A percentile compares a stretch with the other conserved stretches of the same genome.
phyloP scores from a whole-genome alignment of 345 rosid genomes.

The Crucihimalaya himalaica region DNA sequence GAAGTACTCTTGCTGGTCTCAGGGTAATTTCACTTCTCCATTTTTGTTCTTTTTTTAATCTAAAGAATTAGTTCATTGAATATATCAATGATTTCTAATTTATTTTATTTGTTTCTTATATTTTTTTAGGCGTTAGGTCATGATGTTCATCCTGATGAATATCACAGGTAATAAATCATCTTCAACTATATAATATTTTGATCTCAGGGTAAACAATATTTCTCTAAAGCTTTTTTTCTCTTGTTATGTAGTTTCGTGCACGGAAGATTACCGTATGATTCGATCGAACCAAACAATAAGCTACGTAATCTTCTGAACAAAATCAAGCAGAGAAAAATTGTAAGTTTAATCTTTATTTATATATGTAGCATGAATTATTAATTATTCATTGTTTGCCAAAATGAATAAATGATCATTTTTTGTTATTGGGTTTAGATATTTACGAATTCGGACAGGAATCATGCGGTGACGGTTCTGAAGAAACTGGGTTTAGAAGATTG shows the following conservation, averaged over 20 bases:
- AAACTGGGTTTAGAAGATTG: conserved; percentile 72
- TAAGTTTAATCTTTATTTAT: conserved; percentile 32
- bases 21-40: conserved; percentile 47
- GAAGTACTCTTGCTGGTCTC: conserved; percentile 93
- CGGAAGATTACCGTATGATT: conserved; percentile 87
- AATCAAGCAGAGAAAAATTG: conserved; percentile 73
- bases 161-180: conserved; percentile 59
- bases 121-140: conserved; percentile 67
- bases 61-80: neutral
- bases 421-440: conserved; percentile 51
- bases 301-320: conserved; percentile 62
- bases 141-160: conserved; percentile 77
- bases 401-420: conserved; percentile 6
- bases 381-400: neutral
- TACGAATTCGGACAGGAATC: conserved; percentile 86
- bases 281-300: conserved; percentile 66
- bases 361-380: neutral
- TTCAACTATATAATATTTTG: neutral
- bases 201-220: neutral
- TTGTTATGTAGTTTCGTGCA: conserved; percentile 69
- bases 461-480: conserved; percentile 60
- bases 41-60: neutral
- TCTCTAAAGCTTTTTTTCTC: neutral
- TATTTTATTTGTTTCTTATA: neutral
- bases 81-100: neutral